Evolutionary conservation across 176 grass and related monocot genomes (phyloP), one percentile per base, ranked within the genome.

Genomic region (Avena eriantha): DNA sequence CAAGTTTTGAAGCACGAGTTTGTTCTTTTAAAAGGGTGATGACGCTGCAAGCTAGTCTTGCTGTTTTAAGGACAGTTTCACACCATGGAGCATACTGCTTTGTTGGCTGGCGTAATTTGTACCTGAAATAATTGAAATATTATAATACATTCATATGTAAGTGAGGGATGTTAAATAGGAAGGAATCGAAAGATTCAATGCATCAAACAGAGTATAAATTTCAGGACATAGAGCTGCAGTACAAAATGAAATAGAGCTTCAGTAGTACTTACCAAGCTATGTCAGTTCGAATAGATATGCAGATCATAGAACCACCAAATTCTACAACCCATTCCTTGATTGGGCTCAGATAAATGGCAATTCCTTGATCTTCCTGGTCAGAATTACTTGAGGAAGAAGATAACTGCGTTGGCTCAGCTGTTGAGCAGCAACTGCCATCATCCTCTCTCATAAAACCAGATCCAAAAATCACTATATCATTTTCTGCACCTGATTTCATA

Each of bases 281-380:
- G 74, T 99, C 97, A 73, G 97, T 99, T 77, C 97, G 86, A 79
- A 99, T 91, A 54, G 90, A 94, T 35, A 99, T 83, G 78, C 95
- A 99, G 80, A 96, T 86, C 94, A 96, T 96, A 47, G 87, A 88
- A 55, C 92, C 88, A 43, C 97, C 97, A 86, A 94, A 99, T 55
- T 99, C 97, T 68, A 99, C 91, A 77, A 90, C 83, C 97, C 97
- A 99, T 81, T 99, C 97, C 80, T 94, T 99, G 72, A 99, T 91
- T 69, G 92, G 90, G 51, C 97, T 99, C 63, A 99, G 56, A 91
- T 96, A 99, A 76, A 93, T 78, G 80, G 90, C 81, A 86, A 98
- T 85, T 31, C 96, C 96, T 59, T 65, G 47, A 89, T 99, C 92
- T 19, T 36, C 43, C 39, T 87, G 82, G 6, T 83, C 77, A 77